Evolutionary conservation across 2,329 filamentous ascomycete species (phyloP).

Genomic region (Leptographium galeiforme): DNA sequence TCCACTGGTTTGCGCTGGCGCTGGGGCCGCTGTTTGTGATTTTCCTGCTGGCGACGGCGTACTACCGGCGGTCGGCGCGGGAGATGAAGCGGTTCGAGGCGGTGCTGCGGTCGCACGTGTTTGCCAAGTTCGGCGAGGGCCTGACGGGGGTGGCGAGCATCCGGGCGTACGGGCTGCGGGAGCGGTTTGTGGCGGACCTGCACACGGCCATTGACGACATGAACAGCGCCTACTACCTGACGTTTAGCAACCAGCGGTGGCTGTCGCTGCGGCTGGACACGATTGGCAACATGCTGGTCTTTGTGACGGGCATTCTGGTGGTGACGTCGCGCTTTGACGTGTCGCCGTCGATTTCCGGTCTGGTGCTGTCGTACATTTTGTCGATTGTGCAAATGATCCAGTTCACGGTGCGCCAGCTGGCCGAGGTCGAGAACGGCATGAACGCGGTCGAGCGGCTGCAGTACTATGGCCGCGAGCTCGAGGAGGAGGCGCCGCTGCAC

Average conservation of each 20-base stretch:
- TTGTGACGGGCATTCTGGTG: constrained; percentile 78
- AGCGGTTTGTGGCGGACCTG: constrained; percentile 59
- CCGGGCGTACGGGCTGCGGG: constrained; percentile 72
- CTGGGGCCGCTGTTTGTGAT: constrained; percentile 54
- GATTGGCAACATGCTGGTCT: constrained; percentile 74
- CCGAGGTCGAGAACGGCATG: constrained; percentile 97
- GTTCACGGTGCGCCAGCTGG: constrained; percentile 84
- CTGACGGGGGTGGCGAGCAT: constrained; percentile 75
- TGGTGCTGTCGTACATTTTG: constrained; percentile 88
- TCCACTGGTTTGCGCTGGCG: constrained; percentile 66
- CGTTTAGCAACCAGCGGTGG: constrained; percentile 93
- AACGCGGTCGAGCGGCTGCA: constrained; percentile 86
- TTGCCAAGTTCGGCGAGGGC: constrained; percentile 83
- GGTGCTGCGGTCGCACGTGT: constrained; percentile 73
- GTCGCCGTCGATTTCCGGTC: constrained; percentile 67
- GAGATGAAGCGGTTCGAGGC: constrained; percentile 93
- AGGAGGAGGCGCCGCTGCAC: constrained; percentile 78
- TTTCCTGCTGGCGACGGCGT: constrained; percentile 71
- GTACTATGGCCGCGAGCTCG: constrained; percentile 76
- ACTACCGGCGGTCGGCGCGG: constrained; percentile 81
- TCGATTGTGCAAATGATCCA: constrained; percentile 92
- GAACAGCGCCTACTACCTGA: constrained; percentile 89
- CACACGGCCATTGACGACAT: constrained; percentile 71
- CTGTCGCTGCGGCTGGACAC: constrained; percentile 72
- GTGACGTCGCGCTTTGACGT: constrained; percentile 83